phyloP scores from a whole-genome alignment of 2,329 filamentous ascomycete species.

The Verticillium dahliae region DNA sequence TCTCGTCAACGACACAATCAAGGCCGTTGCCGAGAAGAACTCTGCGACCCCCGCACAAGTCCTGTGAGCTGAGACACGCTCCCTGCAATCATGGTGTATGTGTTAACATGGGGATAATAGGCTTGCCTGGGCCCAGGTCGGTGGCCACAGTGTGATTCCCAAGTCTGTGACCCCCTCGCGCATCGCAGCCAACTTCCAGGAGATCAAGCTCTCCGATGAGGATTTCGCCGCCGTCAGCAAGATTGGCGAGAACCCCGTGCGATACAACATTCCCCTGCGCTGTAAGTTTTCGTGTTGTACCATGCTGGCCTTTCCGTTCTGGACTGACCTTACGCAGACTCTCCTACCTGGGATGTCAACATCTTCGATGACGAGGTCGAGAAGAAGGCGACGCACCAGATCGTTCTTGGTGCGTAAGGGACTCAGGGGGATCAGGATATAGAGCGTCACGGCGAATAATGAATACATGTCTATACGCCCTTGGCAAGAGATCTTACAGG shows the following conservation, averaged over 20 bases:
- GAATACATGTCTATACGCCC: background rate
- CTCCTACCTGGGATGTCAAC: background rate
- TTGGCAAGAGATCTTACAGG: background rate
- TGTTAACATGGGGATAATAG: background rate
- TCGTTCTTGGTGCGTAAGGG: background rate
- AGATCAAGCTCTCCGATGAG: conserved; percentile 53
- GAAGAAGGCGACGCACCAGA: background rate
- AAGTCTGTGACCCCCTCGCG: conserved; percentile 64
- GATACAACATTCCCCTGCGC: conserved; percentile 36
- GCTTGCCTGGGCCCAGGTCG: conserved; percentile 51
- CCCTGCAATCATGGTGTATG: no score
- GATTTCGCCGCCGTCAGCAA: conserved; percentile 55
- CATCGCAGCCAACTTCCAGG: conserved; percentile 63
- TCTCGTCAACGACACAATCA: conserved; percentile 49
- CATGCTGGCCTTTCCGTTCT: background rate
- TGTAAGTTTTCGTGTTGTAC: conserved; percentile 23
- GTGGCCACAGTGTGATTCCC: conserved; percentile 66
- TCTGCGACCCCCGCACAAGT: conserved; percentile 35
- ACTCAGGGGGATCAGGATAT: background rate
- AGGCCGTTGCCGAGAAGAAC: conserved; percentile 46
- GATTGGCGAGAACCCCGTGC: conserved; percentile 46
- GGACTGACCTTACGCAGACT: background rate
- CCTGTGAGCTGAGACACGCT: conserved; percentile 12
- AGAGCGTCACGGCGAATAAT: background rate
- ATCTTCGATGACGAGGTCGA: background rate